Conservation (phyloP, 805 yeast species). For the Dipodascopsis tothii region DNA sequence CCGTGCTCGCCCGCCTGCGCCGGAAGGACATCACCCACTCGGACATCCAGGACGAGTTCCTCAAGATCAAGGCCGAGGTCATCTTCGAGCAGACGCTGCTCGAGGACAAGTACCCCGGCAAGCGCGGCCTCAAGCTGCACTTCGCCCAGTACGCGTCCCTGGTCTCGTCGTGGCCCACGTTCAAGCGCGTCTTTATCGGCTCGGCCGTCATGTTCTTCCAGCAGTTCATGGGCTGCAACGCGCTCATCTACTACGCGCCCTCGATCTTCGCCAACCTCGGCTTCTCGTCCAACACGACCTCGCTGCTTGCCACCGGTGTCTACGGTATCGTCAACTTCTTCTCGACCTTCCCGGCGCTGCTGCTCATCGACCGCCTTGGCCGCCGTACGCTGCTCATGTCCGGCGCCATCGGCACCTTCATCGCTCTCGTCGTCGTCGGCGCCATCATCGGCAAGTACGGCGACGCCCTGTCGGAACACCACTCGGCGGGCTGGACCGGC, state of each 20-base stretch:
- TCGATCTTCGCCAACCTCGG: slow-evolving; percentile 45
- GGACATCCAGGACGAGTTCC: slow-evolving; percentile 17
- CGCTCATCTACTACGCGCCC: slow-evolving; percentile 43
- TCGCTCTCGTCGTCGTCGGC: slow-evolving; percentile 38
- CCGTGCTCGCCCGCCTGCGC: slow-evolving; percentile 14
- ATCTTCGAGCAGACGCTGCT: slow-evolving; percentile 19
- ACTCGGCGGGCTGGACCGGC: slow-evolving; percentile 8
- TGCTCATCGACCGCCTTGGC: slow-evolving; percentile 51
- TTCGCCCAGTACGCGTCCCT: not conserved
- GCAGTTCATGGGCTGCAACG: slow-evolving; percentile 37
- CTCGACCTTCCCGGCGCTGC: slow-evolving; percentile 49
- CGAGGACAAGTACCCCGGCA: slow-evolving; percentile 2
- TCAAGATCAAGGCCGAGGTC: slow-evolving; percentile 24
- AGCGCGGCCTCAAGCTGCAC: not conserved
- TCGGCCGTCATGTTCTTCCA: slow-evolving; percentile 33
- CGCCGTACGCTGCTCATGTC: slow-evolving; percentile 53
- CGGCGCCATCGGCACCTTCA: slow-evolving; percentile 58
- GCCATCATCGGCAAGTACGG: not conserved
- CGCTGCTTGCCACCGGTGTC: slow-evolving; percentile 38
- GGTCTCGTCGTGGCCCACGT: not conserved
- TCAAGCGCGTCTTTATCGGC: not conserved
- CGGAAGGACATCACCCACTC: not conserved
- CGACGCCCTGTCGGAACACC: not conserved
- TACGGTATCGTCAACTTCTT: slow-evolving; percentile 42
- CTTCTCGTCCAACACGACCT: slow-evolving; percentile 37